Evolutionary conservation across 768 basidiomycete species (phyloP).

Genomic region (Tylopilus rubrobrunneus): DNA sequence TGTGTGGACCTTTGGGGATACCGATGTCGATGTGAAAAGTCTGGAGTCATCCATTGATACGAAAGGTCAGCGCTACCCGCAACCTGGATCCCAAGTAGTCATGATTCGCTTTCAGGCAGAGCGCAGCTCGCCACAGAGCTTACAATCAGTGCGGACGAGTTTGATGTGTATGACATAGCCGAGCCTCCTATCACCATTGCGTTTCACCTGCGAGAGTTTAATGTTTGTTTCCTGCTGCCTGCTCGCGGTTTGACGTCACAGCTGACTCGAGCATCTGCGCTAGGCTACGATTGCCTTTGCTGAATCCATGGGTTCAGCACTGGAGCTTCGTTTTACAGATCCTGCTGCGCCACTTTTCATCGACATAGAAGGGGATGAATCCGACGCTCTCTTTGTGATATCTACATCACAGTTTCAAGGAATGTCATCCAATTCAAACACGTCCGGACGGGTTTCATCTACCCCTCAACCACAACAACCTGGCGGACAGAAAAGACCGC

Average conservation of each 20-base stretch:
- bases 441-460: slow-evolving; percentile 12
- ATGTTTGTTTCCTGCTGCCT: slow-evolving; percentile 39
- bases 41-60: slow-evolving; percentile 61
- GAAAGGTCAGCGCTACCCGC: slow-evolving; percentile 43
- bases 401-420: slow-evolving; percentile 65
- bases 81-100: neutral
- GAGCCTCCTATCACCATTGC: slow-evolving; percentile 62
- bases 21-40: slow-evolving; percentile 67
- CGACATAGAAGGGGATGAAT: slow-evolving; percentile 65
- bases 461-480: slow-evolving; percentile 15
- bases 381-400: slow-evolving; percentile 69
- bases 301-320: slow-evolving; percentile 59
- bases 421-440: slow-evolving; percentile 14
- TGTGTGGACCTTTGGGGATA: slow-evolving; percentile 72
- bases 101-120: slow-evolving; percentile 39
- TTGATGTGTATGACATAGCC: slow-evolving; percentile 70
- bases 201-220: slow-evolving; percentile 83
- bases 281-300: slow-evolving; percentile 81
- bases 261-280: neutral
- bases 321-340: slow-evolving; percentile 75
- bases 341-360: slow-evolving; percentile 73
- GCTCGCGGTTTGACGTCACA: neutral
- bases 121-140: slow-evolving; percentile 72
- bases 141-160: slow-evolving; percentile 73
- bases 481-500: slow-evolving; percentile 20